A percentile compares a stretch with the other conserved stretches of the same genome.
Conservation (phyloP, 768 basidiomycete species). For the Suillus luteus region DNA sequence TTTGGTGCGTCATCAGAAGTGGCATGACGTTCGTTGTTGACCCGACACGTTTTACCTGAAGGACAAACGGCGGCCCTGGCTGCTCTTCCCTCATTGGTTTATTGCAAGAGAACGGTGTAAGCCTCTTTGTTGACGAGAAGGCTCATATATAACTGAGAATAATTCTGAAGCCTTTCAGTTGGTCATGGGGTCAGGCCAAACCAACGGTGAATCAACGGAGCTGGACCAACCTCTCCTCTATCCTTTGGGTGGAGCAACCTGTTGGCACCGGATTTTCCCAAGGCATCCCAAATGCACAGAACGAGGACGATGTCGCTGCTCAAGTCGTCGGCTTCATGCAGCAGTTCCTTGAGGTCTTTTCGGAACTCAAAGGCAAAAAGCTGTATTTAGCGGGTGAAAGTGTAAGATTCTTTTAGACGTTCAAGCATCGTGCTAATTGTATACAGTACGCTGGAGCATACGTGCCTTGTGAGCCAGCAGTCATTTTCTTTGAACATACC, state of each 20-base stretch:
- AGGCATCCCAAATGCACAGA: not conserved
- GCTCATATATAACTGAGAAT: not conserved
- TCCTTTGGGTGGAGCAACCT: slow-evolving; percentile 1
- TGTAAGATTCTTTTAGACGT: not conserved
- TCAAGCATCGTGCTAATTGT: not conserved
- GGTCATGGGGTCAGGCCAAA: not conserved
- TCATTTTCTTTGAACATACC: not conserved
- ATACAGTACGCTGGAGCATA: not conserved
- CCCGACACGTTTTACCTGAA: not conserved
- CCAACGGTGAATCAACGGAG: not conserved
- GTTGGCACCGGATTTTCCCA: not conserved
- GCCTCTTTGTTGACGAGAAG: not conserved
- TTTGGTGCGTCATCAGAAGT: not conserved
- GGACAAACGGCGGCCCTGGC: not conserved
- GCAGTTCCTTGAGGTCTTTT: not conserved
- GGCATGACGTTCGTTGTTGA: not conserved
- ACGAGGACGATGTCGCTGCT: not conserved
- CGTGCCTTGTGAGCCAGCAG: not conserved
- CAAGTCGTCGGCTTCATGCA: not conserved
- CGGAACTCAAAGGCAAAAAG: not conserved
- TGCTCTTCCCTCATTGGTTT: not conserved
- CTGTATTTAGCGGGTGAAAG: not conserved
- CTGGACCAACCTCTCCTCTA: not conserved
- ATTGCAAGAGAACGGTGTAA: not conserved
- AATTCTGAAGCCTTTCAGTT: not conserved